A percentile compares a stretch with the other conserved stretches of the same genome.
Evolutionary conservation across 352 stramenopile species (phyloP).

Genomic region (Pilasporangium apinafurcum): DNA sequence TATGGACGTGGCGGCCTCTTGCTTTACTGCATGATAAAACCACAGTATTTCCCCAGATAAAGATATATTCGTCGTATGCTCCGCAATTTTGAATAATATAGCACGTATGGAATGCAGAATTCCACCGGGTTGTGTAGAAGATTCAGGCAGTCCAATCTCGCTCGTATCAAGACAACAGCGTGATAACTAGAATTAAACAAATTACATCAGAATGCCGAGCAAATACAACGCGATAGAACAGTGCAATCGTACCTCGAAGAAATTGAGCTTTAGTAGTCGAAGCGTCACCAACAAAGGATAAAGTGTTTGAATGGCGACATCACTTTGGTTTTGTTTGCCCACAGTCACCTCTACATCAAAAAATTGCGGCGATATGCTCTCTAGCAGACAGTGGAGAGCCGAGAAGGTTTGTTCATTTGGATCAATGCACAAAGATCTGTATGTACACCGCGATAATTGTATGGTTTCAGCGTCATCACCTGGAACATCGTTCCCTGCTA

Average conservation of each 20-base stretch:
- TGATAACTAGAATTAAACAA: slow-evolving; percentile 39
- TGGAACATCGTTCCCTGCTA: slow-evolving; percentile 72
- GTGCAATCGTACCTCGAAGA: slow-evolving; percentile 65
- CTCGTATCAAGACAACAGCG: slow-evolving; percentile 55
- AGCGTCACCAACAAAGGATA: slow-evolving; percentile 74
- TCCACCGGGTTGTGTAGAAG: slow-evolving; percentile 27
- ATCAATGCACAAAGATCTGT: slow-evolving; percentile 78
- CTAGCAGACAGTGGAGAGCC: slow-evolving; percentile 45
- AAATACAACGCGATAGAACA: neutral
- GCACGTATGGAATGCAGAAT: slow-evolving; percentile 50
- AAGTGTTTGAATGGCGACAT: slow-evolving; percentile 34
- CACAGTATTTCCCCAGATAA: slow-evolving; percentile 36
- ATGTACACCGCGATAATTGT: slow-evolving; percentile 69
- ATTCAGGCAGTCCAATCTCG: slow-evolving; percentile 39
- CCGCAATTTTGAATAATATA: slow-evolving; percentile 64
- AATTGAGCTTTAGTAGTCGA: slow-evolving; percentile 80
- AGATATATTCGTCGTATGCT: slow-evolving; percentile 24
- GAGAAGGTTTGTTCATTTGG: slow-evolving; percentile 67
- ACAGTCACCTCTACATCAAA: slow-evolving; percentile 7
- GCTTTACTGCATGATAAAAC: slow-evolving; percentile 77
- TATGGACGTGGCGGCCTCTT: slow-evolving; percentile 71
- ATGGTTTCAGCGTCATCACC: slow-evolving; percentile 67
- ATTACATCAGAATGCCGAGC: neutral
- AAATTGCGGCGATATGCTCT: slow-evolving; percentile 26
- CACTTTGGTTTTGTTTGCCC: slow-evolving; percentile 2